phyloP scores from a whole-genome alignment of 495 filamentous ascomycete species.

The Penicillium taxi region DNA sequence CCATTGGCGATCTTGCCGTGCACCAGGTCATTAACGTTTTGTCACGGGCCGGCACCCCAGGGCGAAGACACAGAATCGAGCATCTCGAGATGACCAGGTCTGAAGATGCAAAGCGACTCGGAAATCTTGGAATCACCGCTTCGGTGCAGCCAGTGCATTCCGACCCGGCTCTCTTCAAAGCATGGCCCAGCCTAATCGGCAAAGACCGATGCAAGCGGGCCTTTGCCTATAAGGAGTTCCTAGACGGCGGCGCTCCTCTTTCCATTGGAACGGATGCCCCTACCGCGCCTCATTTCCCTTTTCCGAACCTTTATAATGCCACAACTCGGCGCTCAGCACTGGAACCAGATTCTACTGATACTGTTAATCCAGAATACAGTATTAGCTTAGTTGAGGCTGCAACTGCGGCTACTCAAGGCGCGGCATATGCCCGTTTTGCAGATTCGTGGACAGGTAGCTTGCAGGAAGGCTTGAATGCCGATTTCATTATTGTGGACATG shows the following conservation, averaged over 20 bases:
- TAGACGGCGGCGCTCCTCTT: slow-evolving; percentile 46
- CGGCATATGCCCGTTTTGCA: slow-evolving; percentile 52
- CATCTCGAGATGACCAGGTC: slow-evolving; percentile 51
- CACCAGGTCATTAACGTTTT: slow-evolving; percentile 49
- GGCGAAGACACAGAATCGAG: slow-evolving; percentile 48
- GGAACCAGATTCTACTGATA: slow-evolving; percentile 36
- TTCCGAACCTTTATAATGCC: slow-evolving; percentile 51
- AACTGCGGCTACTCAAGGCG: slow-evolving; percentile 46
- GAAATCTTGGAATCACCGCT: slow-evolving; percentile 50
- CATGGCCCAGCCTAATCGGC: slow-evolving; percentile 51
- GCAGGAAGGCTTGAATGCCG: slow-evolving; percentile 42
- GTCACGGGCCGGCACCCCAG: slow-evolving; percentile 33
- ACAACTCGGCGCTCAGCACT: slow-evolving; percentile 49
- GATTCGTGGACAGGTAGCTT: slow-evolving; percentile 48
- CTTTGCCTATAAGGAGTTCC: slow-evolving; percentile 55
- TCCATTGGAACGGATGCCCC: slow-evolving; percentile 55
- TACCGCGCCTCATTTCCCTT: slow-evolving; percentile 46
- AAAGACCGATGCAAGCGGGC: slow-evolving; percentile 45
- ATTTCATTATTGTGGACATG: slow-evolving; percentile 54
- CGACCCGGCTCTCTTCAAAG: slow-evolving; percentile 51
- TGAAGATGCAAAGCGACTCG: slow-evolving; percentile 46
- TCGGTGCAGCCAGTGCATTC: slow-evolving; percentile 56
- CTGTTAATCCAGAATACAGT: slow-evolving; percentile 47
- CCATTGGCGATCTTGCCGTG: slow-evolving; percentile 55
- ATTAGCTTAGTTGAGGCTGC: slow-evolving; percentile 45